Percentiles rank a stretch among this genome's conserved stretches.
phyloP scores from a whole-genome alignment of 192 early-diverging fungal genomes.

The Jimgerdemannia flammicorona region DNA sequence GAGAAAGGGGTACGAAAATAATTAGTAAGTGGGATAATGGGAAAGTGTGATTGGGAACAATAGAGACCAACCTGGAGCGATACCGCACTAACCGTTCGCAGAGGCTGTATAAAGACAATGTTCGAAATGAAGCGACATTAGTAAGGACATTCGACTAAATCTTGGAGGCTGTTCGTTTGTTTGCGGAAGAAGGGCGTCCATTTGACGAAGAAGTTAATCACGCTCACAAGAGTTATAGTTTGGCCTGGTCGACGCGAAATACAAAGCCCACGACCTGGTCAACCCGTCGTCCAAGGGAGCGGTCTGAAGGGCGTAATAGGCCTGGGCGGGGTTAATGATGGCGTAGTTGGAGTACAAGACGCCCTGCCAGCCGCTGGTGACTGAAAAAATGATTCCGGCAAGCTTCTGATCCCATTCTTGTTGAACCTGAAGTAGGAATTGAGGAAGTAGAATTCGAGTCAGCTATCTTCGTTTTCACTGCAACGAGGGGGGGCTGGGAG shows the following conservation, averaged over 20 bases:
- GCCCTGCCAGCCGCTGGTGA: slow-evolving; percentile 25
- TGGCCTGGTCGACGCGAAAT: slow-evolving; percentile 28
- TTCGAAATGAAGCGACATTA: too few species aligned
- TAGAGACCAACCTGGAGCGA: too few species aligned
- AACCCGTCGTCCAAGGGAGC: slow-evolving; percentile 27
- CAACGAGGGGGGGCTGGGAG: background rate
- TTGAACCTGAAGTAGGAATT: slow-evolving; percentile 12
- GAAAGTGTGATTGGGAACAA: background rate
- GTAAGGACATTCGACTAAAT: background rate
- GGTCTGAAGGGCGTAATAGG: slow-evolving; percentile 22
- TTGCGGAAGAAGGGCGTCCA: too few species aligned
- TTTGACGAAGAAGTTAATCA: background rate
- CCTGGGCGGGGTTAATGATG: slow-evolving; percentile 23
- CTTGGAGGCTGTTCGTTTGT: background rate
- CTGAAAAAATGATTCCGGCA: background rate
- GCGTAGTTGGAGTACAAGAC: slow-evolving; percentile 27
- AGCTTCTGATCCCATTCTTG: slow-evolving; percentile 35
- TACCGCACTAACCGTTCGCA: too few species aligned
- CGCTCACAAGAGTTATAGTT: background rate
- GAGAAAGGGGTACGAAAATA: too few species aligned
- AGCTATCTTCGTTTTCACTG: background rate
- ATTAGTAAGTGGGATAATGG: background rate
- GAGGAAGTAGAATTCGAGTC: background rate
- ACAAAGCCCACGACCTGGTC: slow-evolving; percentile 27
- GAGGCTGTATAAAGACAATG: too few species aligned